phyloP scores from a whole-genome alignment of 164 flowering plant species.

The Dillenia turbinata region DNA sequence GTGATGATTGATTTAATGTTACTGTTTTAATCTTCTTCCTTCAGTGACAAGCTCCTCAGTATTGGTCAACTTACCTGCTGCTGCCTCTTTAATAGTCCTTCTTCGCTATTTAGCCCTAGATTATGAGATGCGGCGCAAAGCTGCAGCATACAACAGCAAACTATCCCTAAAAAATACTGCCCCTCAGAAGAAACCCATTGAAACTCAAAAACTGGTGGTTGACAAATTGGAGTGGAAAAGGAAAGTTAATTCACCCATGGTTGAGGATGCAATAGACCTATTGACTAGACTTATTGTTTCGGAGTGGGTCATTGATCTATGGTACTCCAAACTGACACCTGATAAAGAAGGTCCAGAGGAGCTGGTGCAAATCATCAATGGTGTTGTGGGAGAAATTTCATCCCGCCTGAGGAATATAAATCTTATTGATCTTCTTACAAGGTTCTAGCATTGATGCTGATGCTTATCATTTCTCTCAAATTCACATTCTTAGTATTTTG shows the following conservation, averaged over 20 bases:
- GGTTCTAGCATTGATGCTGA: slow-evolving; percentile 36
- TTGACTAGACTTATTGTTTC: slow-evolving; percentile 82
- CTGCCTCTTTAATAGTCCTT: slow-evolving; percentile 51
- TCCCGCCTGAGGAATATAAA: slow-evolving; percentile 75
- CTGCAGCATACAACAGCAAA: slow-evolving; percentile 53
- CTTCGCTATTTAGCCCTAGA: slow-evolving; percentile 82
- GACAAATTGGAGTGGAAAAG: slow-evolving; percentile 66
- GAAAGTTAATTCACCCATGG: slow-evolving; percentile 88
- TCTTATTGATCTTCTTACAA: slow-evolving; percentile 86
- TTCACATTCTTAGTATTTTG: slow-evolving; percentile 1
- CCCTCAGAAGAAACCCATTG: slow-evolving; percentile 37
- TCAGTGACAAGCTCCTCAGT: slow-evolving; percentile 98
- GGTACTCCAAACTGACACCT: slow-evolving; percentile 91
- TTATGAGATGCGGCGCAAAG: slow-evolving; percentile 70
- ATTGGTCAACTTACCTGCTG: slow-evolving; percentile 82
- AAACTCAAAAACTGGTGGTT: slow-evolving; percentile 23
- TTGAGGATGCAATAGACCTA: slow-evolving; percentile 90
- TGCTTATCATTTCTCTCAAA: not conserved
- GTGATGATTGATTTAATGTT: slow-evolving; percentile 4
- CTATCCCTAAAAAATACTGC: slow-evolving; percentile 21
- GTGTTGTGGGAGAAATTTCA: slow-evolving; percentile 83
- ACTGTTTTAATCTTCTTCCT: slow-evolving; percentile 7
- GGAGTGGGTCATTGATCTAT: slow-evolving; percentile 94
- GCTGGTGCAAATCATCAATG: slow-evolving; percentile 71
- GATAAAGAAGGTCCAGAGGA: slow-evolving; percentile 96